Evolutionary conservation across 441 rosid species (phyloP).

Genomic region (Brassica balearica): DNA sequence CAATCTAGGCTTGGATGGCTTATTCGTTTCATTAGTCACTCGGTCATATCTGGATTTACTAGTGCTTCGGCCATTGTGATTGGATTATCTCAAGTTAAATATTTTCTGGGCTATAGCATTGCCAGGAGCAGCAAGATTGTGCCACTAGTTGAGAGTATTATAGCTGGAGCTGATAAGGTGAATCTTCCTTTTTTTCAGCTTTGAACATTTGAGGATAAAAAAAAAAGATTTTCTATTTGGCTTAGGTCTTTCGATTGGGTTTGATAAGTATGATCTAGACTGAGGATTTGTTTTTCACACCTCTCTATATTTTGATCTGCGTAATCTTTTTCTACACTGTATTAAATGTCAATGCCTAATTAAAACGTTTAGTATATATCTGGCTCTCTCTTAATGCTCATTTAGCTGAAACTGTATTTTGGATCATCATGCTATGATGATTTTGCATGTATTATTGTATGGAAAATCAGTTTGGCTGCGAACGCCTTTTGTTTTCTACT

Average conservation of each 20-base stretch:
- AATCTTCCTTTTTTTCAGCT: background rate
- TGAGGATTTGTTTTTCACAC: background rate
- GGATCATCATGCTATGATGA: background rate
- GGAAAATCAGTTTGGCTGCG: background rate
- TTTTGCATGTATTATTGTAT: background rate
- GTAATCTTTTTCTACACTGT: background rate
- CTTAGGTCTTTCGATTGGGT: background rate
- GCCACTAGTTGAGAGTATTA: constrained; percentile 86
- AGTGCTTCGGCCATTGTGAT: constrained; percentile 94
- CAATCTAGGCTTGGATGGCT: constrained; percentile 97
- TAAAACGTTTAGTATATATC: background rate
- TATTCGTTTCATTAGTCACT: constrained; percentile 96
- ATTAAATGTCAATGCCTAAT: too few species aligned
- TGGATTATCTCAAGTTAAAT: constrained; percentile 89
- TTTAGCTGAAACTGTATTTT: background rate
- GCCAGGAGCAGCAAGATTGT: constrained; percentile 89
- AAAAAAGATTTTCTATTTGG: background rate
- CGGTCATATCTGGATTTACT: constrained; percentile 99
- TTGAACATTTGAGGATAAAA: background rate
- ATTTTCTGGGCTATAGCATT: constrained; percentile 85
- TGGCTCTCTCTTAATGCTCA: background rate
- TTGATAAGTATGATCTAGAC: background rate
- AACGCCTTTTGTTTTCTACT: constrained; percentile 35
- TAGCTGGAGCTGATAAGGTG: constrained; percentile 88
- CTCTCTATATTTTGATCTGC: background rate